Base-by-base conservation (phyloP, 1,284 basidiomycete species). In the Rhodotorula sp. region DNA sequence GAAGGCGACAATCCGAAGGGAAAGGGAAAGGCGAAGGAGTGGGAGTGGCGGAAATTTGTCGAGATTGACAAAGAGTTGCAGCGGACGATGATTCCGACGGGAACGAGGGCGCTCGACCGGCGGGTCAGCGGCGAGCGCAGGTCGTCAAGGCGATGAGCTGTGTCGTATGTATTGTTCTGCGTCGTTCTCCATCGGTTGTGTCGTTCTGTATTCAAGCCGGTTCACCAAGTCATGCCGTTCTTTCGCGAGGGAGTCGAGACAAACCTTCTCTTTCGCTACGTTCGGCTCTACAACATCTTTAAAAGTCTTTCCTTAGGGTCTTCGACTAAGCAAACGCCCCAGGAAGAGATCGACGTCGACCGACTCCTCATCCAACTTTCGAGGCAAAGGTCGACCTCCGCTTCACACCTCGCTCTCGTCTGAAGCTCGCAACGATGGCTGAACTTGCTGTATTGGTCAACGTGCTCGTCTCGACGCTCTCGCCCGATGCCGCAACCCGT, bases 401-500 rank as follows among this genome's bases (percentile, higher is more conserved):
- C n/a, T 28, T 28, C 24, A 18, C 57, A 24, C 50, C 15, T 22
- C 15, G 7, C 5, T 22, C 4, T 22, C 22, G 20, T 37, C 5
- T 22, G 15, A 7, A 16, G 5, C n/a, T 7, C 15, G 22, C 30
- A 16, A 52, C 8, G 15, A 67, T 67, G 66, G 66, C 66, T 13
- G 66, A 67, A 18, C 59, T 58, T 18, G 57, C 59, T 37, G 62
- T 65, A 24, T 67, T 75, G 31, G 64, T 64, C 2, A 9, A 30
- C 2, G 67, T 74, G 13, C 68, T 74, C 59, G 40, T 59, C 11
- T 46, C 47, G 26, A 75, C 71, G 28, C 64, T 75, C 40, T 69
- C 67, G 24, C 67, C 74, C 7, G 67, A 71, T 53, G 63, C 71
- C 1, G 65, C 71, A 4, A 60, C 57, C 10, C 83, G 92, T 67